A percentile compares a stretch with the other conserved stretches of the same genome.
Conservation (phyloP, 2,329 filamentous ascomycete species). For the Neocatenulostroma microsporum region DNA sequence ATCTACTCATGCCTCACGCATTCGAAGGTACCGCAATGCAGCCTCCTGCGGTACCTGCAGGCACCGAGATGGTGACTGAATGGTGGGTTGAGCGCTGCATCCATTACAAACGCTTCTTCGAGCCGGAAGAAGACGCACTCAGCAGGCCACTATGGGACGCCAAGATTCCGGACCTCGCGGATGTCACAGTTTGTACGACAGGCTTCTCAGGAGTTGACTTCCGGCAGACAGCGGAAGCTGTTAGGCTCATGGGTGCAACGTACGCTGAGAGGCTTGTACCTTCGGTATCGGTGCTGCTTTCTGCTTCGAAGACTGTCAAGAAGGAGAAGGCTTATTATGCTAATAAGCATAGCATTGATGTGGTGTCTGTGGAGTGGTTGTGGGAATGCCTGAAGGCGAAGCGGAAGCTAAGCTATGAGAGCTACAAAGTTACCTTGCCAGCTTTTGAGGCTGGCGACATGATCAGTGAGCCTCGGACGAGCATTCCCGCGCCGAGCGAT, state of each 20-base stretch:
- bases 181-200: slow-evolving; percentile 53
- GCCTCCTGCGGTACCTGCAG: slow-evolving; percentile 20
- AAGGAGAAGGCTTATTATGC: slow-evolving; percentile 74
- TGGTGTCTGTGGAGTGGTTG: slow-evolving; percentile 77
- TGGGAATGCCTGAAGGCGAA: slow-evolving; percentile 64
- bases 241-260: slow-evolving; percentile 62
- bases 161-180: slow-evolving; percentile 33
- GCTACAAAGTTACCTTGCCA: slow-evolving; percentile 25
- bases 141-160: slow-evolving; percentile 63
- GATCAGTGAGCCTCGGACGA: slow-evolving; percentile 6
- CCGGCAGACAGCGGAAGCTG: slow-evolving; percentile 70
- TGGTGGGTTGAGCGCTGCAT: slow-evolving; percentile 91
- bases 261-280: slow-evolving; percentile 72
- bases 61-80: slow-evolving; percentile 59
- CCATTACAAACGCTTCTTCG: slow-evolving; percentile 62
- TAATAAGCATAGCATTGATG: slow-evolving; percentile 64
- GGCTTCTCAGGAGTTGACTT: slow-evolving; percentile 79
- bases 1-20: slow-evolving; percentile 29
- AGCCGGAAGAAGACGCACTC: slow-evolving; percentile 62
- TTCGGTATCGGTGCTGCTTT: slow-evolving; percentile 68
- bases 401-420: slow-evolving; percentile 41
- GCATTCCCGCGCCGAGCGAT: slow-evolving; percentile 12
- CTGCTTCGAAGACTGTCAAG: slow-evolving; percentile 44
- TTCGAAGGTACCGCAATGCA: slow-evolving; percentile 18
- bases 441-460: slow-evolving; percentile 14